These are phyloP conservation scores for Magnusiomyces magnusii DNA, from an alignment of 1,139 yeast species.

Conservation along the genomic window DNA sequence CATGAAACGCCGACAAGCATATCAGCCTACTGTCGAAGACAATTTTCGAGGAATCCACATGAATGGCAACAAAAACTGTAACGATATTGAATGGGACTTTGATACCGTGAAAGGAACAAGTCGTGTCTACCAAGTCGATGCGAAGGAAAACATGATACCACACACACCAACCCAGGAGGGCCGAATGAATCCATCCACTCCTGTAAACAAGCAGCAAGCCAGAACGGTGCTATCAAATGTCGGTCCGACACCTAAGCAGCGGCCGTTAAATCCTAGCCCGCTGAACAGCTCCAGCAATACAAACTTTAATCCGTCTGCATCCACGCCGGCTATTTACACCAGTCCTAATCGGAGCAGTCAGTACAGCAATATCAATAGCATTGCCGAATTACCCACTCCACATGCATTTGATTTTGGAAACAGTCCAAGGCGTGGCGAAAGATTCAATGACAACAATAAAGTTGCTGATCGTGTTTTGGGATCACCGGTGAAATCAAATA, in stretches of 20 bases:
- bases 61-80: constrained; percentile 16
- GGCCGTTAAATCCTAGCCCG: not conserved
- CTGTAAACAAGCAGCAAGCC: not conserved
- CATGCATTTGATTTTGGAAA: not conserved
- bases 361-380: not conserved
- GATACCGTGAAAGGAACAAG: constrained; percentile 29
- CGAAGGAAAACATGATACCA: not conserved
- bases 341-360: not conserved
- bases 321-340: not conserved
- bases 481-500: not conserved
- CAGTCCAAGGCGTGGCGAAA: not conserved
- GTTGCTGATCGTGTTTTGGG: not conserved
- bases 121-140: not conserved
- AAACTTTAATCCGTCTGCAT: not conserved
- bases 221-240: no score
- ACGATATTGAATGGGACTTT: constrained; percentile 36
- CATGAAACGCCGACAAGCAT: constrained; percentile 14
- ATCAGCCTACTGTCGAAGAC: constrained; percentile 21
- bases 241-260: no score
- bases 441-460: not conserved
- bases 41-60: constrained; percentile 1
- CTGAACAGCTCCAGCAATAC: not conserved
- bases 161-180: not conserved
- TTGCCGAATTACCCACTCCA: not conserved
- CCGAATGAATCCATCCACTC: not conserved